phyloP scores from a whole-genome alignment of 1,139 yeast genomes.

The Tardiomyces depauwii region DNA sequence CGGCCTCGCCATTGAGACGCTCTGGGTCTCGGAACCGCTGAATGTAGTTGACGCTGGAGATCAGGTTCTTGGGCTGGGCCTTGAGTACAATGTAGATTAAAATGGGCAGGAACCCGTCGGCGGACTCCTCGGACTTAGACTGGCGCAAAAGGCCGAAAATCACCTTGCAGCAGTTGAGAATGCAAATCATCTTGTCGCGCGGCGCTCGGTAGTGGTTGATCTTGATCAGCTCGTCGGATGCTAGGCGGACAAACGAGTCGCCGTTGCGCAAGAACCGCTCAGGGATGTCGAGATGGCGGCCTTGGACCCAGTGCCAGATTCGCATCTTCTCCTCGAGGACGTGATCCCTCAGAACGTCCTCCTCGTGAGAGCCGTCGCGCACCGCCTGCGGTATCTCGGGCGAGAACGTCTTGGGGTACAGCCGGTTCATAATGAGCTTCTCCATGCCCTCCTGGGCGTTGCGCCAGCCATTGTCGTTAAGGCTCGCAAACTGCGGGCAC shows the following conservation, averaged over 20 bases:
- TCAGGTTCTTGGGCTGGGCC: constrained; percentile 48
- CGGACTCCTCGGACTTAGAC: constrained; percentile 61
- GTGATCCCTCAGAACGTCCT: constrained; percentile 55
- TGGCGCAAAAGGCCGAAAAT: constrained; percentile 77
- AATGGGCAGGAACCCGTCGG: constrained; percentile 86
- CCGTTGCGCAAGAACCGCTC: constrained; percentile 34
- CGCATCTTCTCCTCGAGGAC: constrained; percentile 45
- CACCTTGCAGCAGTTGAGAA: constrained; percentile 84
- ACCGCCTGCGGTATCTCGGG: constrained; percentile 49
- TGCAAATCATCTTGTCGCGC: constrained; percentile 84
- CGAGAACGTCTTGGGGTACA: constrained; percentile 69
- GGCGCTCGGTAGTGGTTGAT: constrained; percentile 85
- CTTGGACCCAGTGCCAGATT: constrained; percentile 64
- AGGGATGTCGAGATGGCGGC: constrained; percentile 72
- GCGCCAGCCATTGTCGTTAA: constrained; percentile 44
- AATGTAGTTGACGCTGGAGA: constrained; percentile 73
- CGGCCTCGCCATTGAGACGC: constrained; percentile 76
- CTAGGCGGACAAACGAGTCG: constrained; percentile 54
- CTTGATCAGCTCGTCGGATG: constrained; percentile 57
- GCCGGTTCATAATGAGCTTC: constrained; percentile 79
- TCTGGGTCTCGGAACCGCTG: constrained; percentile 71
- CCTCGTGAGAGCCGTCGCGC: constrained; percentile 39
- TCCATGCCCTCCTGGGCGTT: constrained; percentile 89
- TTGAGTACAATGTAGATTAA: constrained; percentile 69
- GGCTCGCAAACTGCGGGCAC: constrained; percentile 64